These are phyloP conservation scores for Fraxinus ornus DNA, from an alignment of 305 asterid species.

Conservation along the genomic window DNA sequence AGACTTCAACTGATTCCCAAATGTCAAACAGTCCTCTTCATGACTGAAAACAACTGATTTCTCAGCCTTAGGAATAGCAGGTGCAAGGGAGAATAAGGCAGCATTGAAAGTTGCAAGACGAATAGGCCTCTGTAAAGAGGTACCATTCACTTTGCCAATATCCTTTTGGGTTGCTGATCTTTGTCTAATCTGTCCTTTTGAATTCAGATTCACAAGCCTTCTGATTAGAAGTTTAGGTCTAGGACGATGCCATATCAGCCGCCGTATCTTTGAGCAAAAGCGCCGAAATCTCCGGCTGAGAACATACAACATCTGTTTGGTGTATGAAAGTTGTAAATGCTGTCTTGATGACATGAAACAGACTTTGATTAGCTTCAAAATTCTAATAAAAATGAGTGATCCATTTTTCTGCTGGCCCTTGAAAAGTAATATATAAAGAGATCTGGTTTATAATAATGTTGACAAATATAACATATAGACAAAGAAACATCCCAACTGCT, in stretches of 20 bases:
- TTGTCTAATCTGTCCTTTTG: slow-evolving; percentile 27
- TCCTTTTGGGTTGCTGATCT: slow-evolving; percentile 16
- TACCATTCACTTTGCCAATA: slow-evolving; percentile 8
- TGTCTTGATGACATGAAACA: slow-evolving; percentile 40
- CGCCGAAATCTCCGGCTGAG: slow-evolving; percentile 44
- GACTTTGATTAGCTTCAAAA: background rate
- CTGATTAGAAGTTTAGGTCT: slow-evolving; percentile 48
- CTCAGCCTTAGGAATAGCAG: slow-evolving; percentile 64
- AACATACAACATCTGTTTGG: slow-evolving; percentile 40
- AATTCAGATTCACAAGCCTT: slow-evolving; percentile 41
- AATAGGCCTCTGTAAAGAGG: slow-evolving; percentile 36
- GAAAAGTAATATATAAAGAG: background rate
- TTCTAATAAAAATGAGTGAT: background rate
- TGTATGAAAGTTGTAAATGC: slow-evolving; percentile 35
- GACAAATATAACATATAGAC: slow-evolving; percentile 26
- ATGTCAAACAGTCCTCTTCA: slow-evolving; percentile 15
- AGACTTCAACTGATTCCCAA: slow-evolving; percentile 13
- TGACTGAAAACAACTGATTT: slow-evolving; percentile 37
- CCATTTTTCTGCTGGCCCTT: slow-evolving; percentile 14
- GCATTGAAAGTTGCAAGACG: slow-evolving; percentile 83
- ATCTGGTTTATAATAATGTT: slow-evolving; percentile 3
- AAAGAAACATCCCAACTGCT: slow-evolving; percentile 52
- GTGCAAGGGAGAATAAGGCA: slow-evolving; percentile 87
- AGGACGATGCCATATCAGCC: slow-evolving; percentile 43
- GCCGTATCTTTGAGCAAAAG: slow-evolving; percentile 47